Evolutionary conservation across 2,329 filamentous ascomycete species (phyloP), one percentile per base, ranked within the genome.

Genomic region (Colletotrichum kahawae): DNA sequence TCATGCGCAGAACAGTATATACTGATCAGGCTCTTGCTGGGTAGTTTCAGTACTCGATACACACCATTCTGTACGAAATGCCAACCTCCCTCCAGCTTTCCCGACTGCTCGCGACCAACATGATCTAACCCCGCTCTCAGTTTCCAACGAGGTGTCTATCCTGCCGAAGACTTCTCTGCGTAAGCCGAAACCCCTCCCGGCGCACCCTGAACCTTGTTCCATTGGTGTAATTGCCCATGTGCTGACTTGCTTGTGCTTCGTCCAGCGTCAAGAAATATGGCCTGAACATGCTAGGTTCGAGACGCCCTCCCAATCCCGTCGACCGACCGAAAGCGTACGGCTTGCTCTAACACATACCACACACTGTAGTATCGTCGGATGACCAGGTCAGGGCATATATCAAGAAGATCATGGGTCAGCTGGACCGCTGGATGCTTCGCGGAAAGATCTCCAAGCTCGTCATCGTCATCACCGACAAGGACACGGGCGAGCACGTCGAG

Each of bases 371-470:
- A 67, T 97, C 96, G 36, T 92, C 95, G 77, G 97, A 99, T 84
- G 97, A 98, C 87, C 96, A 99, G 87, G 97, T 99, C 83, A 98
- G 98, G 86, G 95, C 96, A 36, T 99, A 99, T 87, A 98, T 99
- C 89, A 98, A 98, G 86, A 98, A 97, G 87, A 98, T 99, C 87
- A 99, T 98, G 96, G 93, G 93, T 33, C 97, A 99, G 85, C 92
- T 99, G 74, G 96, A 97, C 87, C 95, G 95, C 83, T 99, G 97
- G 97, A 98, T 98, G 95, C 90, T 95, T 68, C 95, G 94, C 80
- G 95, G 96, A 83, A 98, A 99, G 86, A 98, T 99, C 83, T 97
- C 95, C 67, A 98, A 98, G 85, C 92, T 99, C 14, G 96, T 99
- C 75, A 94, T 99, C 68, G 97, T 99, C 63, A 96, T 99, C 79